Evolutionary conservation across 345 rosid species (phyloP), one percentile per base, ranked within the genome.

Genomic region (Salix purpurea): DNA sequence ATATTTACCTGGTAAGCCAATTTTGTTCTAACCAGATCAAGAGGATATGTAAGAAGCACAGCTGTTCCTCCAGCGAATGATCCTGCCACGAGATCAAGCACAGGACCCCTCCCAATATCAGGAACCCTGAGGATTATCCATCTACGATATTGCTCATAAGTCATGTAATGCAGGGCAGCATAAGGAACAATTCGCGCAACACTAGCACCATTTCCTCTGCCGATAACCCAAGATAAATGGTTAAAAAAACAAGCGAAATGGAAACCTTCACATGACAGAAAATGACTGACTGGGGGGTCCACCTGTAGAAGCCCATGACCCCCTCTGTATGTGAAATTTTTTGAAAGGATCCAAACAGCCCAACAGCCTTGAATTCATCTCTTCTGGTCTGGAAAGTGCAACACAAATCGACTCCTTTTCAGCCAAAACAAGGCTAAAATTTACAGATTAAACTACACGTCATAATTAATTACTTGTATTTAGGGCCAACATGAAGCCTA

Each of bases 81-180:
- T 80, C 97, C 97, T 30, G 97, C 97, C 11, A 90, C 90, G 48
- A 95, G 96, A 89, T 93, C 99, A 61, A 93, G 99, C 32, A 86
- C 88, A 54, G 97, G 96, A 50, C 97, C 97, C 77, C 94, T 91
- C 23, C 87, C 89, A 62, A 84, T 74, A 69, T 87, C 85, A 18
- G 94, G 96, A 74, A 86, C 87, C 67, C 81, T 54, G 8, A 64
- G 77, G 77, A 95, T 93, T 78, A 93, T 93, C 97, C 96, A 95
- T 84, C 97, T 89, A 26, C 99, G 88, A 74, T 95, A 93, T 78
- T 95, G 88, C 70, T 95, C 99, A 48, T 95, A 95, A 69, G 97
- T 84, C 99, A 93, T 95, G 76, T 90, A 95, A 84, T 95, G 97
- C 78, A 93, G 97, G 6, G 97, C 99, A 13, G 97, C 99, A 72